Conservation (phyloP, 805 yeast species). For the Scheffersomyces coipomensis region DNA sequence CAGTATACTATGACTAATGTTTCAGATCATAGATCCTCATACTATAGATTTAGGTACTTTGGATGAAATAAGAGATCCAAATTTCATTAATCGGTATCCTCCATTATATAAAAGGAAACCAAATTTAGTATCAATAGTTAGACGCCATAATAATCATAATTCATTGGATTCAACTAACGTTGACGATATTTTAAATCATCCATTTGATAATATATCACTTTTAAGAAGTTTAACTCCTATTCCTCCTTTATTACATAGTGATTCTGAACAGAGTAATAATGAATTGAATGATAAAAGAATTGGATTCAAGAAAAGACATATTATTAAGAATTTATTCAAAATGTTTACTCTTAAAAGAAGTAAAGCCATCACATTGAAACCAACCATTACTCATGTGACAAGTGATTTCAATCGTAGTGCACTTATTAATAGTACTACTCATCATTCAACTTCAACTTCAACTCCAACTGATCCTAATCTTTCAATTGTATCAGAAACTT, state of each 20-base stretch:
- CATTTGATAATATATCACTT: not conserved
- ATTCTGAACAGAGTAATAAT: not conserved
- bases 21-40: not conserved
- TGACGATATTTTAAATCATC: not conserved
- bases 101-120: constrained; percentile 6
- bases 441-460: not conserved
- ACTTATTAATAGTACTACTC: not conserved
- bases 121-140: constrained; percentile 5
- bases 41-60: constrained; percentile 8
- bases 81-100: constrained; percentile 9
- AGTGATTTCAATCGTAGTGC: too few relatives aligned
- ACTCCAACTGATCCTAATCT: not conserved
- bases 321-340: not conserved
- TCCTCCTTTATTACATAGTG: not conserved
- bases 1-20: too few relatives aligned
- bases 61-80: constrained; percentile 11
- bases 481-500: not conserved
- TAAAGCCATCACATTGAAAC: not conserved
- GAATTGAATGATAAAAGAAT: not conserved
- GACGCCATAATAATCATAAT: not conserved
- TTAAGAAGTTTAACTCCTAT: not conserved
- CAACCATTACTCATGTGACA: not conserved
- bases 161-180: not conserved
- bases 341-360: not conserved
- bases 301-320: not conserved